Conservation (phyloP, 305 asterid species). For the Fraxinus dipetala region DNA sequence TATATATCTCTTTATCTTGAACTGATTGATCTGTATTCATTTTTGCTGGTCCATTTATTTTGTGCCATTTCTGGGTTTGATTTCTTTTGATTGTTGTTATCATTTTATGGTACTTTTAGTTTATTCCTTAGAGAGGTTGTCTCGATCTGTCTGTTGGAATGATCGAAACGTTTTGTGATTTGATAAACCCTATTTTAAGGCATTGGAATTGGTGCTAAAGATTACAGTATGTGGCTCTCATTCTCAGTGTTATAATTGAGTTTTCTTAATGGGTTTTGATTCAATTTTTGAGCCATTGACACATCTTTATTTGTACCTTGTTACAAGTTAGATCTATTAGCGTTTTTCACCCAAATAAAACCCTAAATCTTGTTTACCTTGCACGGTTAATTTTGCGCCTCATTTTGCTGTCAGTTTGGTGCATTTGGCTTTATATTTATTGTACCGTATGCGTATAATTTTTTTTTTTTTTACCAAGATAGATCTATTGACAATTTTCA, state of each 20-base stretch:
- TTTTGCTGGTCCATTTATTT: constrained; percentile 25
- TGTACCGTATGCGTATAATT: constrained; percentile 7
- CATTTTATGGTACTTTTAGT: constrained; percentile 27
- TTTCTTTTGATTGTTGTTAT: constrained; percentile 17
- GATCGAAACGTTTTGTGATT: constrained; percentile 3
- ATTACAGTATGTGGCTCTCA: neutral
- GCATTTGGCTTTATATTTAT: neutral
- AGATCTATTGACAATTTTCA: constrained; percentile 2
- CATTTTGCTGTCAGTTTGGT: neutral
- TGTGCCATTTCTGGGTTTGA: constrained; percentile 23
- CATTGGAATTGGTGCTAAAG: constrained; percentile 16
- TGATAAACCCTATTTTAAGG: constrained; percentile 43
- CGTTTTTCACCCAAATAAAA: constrained; percentile 11
- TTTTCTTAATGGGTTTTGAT: constrained; percentile 14
- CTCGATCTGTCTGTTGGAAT: constrained; percentile 22
- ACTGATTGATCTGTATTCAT: constrained; percentile 34
- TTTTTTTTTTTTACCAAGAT: neutral
- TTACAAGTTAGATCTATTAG: neutral
- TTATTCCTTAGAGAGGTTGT: constrained; percentile 22
- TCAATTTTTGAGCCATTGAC: constrained; percentile 18
- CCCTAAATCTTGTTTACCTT: constrained; percentile 10
- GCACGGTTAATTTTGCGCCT: neutral
- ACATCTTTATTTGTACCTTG: constrained; percentile 16
- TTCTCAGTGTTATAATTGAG: neutral
- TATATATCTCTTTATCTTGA: constrained; percentile 19